Evolutionary conservation across 371 early-diverging fungal species (phyloP).

Genomic region (Mucor saturninus): DNA sequence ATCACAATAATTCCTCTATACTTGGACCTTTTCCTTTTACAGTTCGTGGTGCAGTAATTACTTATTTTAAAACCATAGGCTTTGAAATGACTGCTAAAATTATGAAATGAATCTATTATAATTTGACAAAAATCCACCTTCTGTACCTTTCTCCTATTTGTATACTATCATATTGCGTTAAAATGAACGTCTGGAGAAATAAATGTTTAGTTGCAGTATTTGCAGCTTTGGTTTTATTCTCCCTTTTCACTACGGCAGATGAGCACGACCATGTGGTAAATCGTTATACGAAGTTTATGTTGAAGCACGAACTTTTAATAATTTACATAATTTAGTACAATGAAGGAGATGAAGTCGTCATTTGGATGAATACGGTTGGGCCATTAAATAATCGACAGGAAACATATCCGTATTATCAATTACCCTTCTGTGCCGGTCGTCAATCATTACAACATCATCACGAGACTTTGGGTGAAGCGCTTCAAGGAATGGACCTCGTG

Average conservation of each 20-base stretch:
- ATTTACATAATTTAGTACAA: slow-evolving; percentile 52
- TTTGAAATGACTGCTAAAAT: no score
- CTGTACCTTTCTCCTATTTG: not conserved
- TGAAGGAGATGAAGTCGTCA: slow-evolving; percentile 60
- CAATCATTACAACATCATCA: slow-evolving; percentile 69
- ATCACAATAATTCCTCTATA: no score
- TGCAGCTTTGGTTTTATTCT: not conserved
- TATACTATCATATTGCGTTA: not conserved
- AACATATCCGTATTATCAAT: slow-evolving; percentile 77
- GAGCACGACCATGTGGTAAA: slow-evolving; percentile 57
- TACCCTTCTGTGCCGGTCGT: slow-evolving; percentile 77
- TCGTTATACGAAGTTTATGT: not conserved
- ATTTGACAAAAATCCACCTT: not conserved
- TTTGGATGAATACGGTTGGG: slow-evolving; percentile 84
- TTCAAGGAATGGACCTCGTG: slow-evolving; percentile 78
- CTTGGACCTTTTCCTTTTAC: no score
- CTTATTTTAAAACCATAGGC: no score
- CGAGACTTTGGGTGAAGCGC: slow-evolving; percentile 83
- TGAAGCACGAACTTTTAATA: not conserved
- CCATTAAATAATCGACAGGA: slow-evolving; percentile 71
- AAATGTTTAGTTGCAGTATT: not conserved
- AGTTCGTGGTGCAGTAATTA: no score
- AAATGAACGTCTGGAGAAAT: not conserved
- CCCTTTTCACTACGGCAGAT: slow-evolving; percentile 31
- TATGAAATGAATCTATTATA: no score